A percentile compares a stretch with the other conserved stretches of the same genome.
These are phyloP conservation scores for Blastocystis sp. DNA, from an alignment of 352 stramenopile genomes.

Conservation along the genomic window DNA sequence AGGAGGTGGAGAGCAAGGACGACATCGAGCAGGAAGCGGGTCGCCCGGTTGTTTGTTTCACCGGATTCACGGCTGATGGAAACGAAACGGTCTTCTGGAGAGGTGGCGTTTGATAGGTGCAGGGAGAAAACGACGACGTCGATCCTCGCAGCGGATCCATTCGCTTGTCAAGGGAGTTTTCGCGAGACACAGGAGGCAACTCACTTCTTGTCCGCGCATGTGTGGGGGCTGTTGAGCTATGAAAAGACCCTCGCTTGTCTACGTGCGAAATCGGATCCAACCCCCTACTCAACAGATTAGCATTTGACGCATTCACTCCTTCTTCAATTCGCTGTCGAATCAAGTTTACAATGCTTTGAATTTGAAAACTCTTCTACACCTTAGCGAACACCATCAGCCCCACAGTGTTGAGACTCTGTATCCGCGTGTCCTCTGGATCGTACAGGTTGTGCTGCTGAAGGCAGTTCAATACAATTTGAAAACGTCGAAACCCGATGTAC, in stretches of 20 bases:
- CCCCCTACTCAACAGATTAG: background rate
- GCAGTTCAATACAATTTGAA: slow-evolving; percentile 40
- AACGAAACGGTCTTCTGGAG: no score
- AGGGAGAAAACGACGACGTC: no score
- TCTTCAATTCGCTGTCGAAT: background rate
- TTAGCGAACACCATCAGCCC: background rate
- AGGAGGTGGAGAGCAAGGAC: no score
- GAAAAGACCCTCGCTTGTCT: background rate
- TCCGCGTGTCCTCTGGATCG: background rate
- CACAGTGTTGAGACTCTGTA: background rate
- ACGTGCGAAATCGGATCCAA: background rate
- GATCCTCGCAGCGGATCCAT: no score
- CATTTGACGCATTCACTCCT: slow-evolving; percentile 20
- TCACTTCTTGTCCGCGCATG: no score
- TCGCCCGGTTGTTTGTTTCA: no score
- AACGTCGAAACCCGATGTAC: slow-evolving; percentile 47
- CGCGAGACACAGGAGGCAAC: no score
- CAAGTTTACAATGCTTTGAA: background rate
- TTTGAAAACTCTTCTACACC: background rate
- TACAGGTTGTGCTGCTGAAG: slow-evolving; percentile 35
- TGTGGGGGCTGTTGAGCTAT: background rate
- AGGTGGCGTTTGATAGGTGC: no score
- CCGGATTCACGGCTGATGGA: no score
- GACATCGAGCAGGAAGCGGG: no score
- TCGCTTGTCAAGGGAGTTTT: no score